phyloP scores from a whole-genome alignment of 345 rosid genomes.

The Eutrema japonicum region DNA sequence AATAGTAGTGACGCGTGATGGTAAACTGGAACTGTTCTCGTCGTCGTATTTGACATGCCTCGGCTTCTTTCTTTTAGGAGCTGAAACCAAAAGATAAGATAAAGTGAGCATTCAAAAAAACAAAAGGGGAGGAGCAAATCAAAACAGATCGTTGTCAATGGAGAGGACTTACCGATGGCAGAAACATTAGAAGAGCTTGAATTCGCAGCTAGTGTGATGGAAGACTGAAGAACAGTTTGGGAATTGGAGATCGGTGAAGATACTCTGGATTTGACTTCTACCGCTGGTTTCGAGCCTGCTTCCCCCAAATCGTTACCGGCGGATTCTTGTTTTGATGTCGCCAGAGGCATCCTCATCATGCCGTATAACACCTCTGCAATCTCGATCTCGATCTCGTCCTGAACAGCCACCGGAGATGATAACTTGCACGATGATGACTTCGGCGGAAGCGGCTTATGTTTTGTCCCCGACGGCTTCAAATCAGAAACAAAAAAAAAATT shows the following conservation, averaged over 20 bases:
- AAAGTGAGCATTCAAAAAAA: neutral
- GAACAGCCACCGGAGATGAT: constrained; percentile 58
- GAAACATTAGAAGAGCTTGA: constrained; percentile 63
- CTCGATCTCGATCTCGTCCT: constrained; percentile 99
- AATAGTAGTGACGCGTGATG: constrained; percentile 43
- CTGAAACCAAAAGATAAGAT: constrained; percentile 48
- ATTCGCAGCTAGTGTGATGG: constrained; percentile 60
- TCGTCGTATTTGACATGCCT: constrained; percentile 82
- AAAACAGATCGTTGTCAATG: constrained; percentile 14
- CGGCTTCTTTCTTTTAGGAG: constrained; percentile 93
- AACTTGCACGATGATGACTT: constrained; percentile 66
- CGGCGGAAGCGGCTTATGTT: constrained; percentile 69
- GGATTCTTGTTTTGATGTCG: constrained; percentile 63
- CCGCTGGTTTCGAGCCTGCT: constrained; percentile 43
- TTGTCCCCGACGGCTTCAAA: constrained; percentile 76
- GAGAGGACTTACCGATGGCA: constrained; percentile 60
- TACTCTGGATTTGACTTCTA: constrained; percentile 68
- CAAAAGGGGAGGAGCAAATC: neutral
- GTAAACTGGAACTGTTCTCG: constrained; percentile 57
- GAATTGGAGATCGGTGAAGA: constrained; percentile 86
- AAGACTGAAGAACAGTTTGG: constrained; percentile 54
- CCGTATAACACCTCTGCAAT: constrained; percentile 95
- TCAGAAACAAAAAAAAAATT: constrained; percentile 17
- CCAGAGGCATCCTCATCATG: constrained; percentile 86
- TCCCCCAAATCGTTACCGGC: constrained; percentile 50